Evolutionary conservation across 1,284 basidiomycete genomes (phyloP).

Genomic region (Cutaneotrichosporon spelunceum): DNA sequence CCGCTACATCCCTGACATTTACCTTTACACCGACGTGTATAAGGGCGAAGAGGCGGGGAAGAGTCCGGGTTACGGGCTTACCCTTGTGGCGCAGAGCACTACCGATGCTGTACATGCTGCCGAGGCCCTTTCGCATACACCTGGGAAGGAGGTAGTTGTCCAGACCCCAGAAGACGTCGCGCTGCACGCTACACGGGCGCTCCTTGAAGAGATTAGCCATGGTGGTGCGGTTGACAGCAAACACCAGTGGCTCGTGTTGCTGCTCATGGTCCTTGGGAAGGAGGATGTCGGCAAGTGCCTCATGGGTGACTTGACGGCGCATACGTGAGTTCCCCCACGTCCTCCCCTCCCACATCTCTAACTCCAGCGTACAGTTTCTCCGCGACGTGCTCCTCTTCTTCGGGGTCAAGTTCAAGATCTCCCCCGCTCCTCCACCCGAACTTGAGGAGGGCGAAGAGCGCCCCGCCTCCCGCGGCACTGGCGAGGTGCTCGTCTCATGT

Average conservation of each 20-base stretch:
- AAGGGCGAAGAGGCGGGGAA: constrained; percentile 96
- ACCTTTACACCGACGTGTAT: constrained; percentile 97
- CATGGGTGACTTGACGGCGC: constrained; percentile 74
- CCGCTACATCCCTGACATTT: constrained; percentile 95
- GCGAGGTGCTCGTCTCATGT: constrained; percentile 51
- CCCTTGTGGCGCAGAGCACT: constrained; percentile 84
- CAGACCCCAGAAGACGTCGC: constrained; percentile 88
- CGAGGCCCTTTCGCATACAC: constrained; percentile 66
- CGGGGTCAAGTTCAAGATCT: constrained; percentile 61
- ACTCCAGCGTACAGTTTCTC: constrained; percentile 78
- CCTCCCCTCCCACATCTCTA: neutral
- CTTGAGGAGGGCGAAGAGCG: constrained; percentile 20
- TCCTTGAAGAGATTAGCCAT: constrained; percentile 72
- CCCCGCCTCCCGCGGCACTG: constrained; percentile 19
- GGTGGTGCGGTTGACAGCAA: constrained; percentile 89
- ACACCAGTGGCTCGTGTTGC: constrained; percentile 81
- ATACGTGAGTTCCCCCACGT: constrained; percentile 63
- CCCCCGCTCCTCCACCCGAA: constrained; percentile 25
- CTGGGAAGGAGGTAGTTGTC: constrained; percentile 45
- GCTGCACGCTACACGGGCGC: constrained; percentile 67
- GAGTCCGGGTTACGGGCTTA: constrained; percentile 90
- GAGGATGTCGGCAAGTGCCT: constrained; percentile 90
- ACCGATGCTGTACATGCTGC: constrained; percentile 84
- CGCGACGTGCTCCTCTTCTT: constrained; percentile 79
- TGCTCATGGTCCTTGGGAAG: constrained; percentile 91